Percentiles rank a stretch among this genome's conserved stretches.
These are phyloP conservation scores for Colletotrichum graminicola DNA, from an alignment of 2,329 filamentous ascomycete species.

Conservation along the genomic window DNA sequence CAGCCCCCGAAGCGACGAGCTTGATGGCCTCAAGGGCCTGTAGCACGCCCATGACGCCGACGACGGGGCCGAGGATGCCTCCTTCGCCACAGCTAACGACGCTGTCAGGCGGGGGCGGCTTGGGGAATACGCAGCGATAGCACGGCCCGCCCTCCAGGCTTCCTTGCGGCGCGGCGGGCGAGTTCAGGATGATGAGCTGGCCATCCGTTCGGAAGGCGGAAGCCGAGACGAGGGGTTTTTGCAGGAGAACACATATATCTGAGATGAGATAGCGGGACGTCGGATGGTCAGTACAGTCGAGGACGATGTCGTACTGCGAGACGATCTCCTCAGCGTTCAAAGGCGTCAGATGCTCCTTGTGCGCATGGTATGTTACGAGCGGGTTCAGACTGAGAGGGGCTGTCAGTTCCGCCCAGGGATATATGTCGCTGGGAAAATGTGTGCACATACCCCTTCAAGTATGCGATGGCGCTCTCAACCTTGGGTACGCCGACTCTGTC, in stretches of 20 bases:
- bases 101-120: conserved; percentile 84
- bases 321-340: conserved; percentile 77
- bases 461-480: conserved; percentile 79
- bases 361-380: conserved; percentile 71
- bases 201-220: conserved; percentile 91
- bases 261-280: conserved; percentile 93
- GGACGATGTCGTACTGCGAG: conserved; percentile 80
- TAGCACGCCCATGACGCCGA: conserved; percentile 91
- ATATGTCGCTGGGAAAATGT: too few species aligned
- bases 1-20: conserved; percentile 68
- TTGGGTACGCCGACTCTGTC: conserved; percentile 80
- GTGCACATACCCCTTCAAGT: conserved; percentile 63
- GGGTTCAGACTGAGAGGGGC: conserved; percentile 75
- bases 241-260: conserved; percentile 84
- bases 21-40: conserved; percentile 93
- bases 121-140: conserved; percentile 93
- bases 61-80: conserved; percentile 91
- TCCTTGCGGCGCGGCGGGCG: conserved; percentile 74
- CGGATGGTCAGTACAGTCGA: conserved; percentile 97
- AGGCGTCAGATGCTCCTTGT: conserved; percentile 75
- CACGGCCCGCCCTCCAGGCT: conserved; percentile 78
- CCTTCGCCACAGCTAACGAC: conserved; percentile 92
- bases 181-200: conserved; percentile 89
- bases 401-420: neutral
- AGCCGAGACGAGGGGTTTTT: conserved; percentile 86